Conservation (phyloP, 805 yeast species). For the Lachancea sp. region DNA sequence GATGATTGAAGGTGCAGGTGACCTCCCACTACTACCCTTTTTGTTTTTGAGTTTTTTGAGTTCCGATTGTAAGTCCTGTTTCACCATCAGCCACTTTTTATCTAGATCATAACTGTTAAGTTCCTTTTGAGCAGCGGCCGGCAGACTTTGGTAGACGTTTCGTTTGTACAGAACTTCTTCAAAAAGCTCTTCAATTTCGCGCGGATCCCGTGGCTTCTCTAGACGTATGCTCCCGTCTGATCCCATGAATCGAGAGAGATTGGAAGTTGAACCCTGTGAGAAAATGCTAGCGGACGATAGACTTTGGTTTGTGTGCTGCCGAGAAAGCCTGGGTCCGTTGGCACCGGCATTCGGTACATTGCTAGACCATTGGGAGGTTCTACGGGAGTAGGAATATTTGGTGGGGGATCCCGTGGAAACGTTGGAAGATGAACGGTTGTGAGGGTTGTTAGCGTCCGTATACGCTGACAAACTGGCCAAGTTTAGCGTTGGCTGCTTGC, state of each 20-base stretch:
- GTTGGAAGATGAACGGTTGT: slow-evolving; percentile 10
- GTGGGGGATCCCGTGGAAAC: slow-evolving; percentile 15
- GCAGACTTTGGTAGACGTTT: slow-evolving; percentile 58
- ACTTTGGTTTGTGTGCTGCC: slow-evolving; percentile 26
- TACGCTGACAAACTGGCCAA: slow-evolving; percentile 28
- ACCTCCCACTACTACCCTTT: slow-evolving; percentile 8
- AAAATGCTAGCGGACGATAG: slow-evolving; percentile 21
- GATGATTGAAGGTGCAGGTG: not conserved
- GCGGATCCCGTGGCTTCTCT: slow-evolving; percentile 61
- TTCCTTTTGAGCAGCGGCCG: slow-evolving; percentile 67
- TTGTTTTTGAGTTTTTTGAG: slow-evolving; percentile 46
- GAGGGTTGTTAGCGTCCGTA: slow-evolving; percentile 13
- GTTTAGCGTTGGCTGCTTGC: slow-evolving; percentile 25
- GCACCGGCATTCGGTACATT: not conserved
- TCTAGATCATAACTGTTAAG: slow-evolving; percentile 68
- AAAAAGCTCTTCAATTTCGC: slow-evolving; percentile 67
- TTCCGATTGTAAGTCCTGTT: slow-evolving; percentile 80
- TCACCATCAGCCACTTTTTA: slow-evolving; percentile 86
- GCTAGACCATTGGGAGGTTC: slow-evolving; percentile 16
- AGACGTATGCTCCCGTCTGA: slow-evolving; percentile 33
- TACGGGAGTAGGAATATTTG: slow-evolving; percentile 24
- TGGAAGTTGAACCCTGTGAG: slow-evolving; percentile 26
- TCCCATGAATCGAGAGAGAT: slow-evolving; percentile 22
- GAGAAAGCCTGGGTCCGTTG: slow-evolving; percentile 12
- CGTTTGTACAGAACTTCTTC: slow-evolving; percentile 75